Evolutionary conservation across 805 yeast species (phyloP).

Genomic region (Wickerhamomyces sydowiorum): DNA sequence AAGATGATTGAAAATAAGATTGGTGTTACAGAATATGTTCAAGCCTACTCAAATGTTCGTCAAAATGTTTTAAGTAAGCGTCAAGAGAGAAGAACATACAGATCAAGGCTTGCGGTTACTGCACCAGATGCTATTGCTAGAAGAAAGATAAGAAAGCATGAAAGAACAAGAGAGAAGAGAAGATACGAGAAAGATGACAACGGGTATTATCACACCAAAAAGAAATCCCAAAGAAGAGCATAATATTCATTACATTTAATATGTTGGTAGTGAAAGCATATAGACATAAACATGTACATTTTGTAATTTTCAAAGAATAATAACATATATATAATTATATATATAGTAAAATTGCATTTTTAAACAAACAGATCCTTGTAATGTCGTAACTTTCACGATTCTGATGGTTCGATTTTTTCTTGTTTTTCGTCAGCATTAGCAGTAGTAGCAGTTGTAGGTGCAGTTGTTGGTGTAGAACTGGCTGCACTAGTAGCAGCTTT

Average conservation of each 20-base stretch:
- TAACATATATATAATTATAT: background rate
- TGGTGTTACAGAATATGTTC: slow-evolving; percentile 66
- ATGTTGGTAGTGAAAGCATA: too few relatives aligned
- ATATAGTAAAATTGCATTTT: background rate
- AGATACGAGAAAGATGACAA: slow-evolving; percentile 68
- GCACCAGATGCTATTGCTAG: slow-evolving; percentile 82
- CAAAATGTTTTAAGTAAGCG: slow-evolving; percentile 55
- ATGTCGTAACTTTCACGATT: background rate
- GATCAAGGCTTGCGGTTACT: slow-evolving; percentile 67
- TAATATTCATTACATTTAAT: background rate
- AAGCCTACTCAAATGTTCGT: slow-evolving; percentile 58
- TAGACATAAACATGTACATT: too few relatives aligned
- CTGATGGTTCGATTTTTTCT: background rate
- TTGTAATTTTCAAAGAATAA: too few relatives aligned
- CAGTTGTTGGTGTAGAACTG: too few relatives aligned
- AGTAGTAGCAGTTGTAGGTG: too few relatives aligned
- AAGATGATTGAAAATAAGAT: slow-evolving; percentile 60
- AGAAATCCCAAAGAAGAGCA: slow-evolving; percentile 31
- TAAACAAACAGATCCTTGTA: background rate
- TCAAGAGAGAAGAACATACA: slow-evolving; percentile 66
- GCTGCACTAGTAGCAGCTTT: background rate
- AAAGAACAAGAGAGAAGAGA: slow-evolving; percentile 70
- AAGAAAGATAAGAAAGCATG: slow-evolving; percentile 72
- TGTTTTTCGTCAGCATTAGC: background rate
- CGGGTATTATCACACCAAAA: slow-evolving; percentile 67